Percentiles rank a stretch among this genome's conserved stretches.
phyloP scores from a whole-genome alignment of 495 filamentous ascomycete species.

The Cryomyces minteri region DNA sequence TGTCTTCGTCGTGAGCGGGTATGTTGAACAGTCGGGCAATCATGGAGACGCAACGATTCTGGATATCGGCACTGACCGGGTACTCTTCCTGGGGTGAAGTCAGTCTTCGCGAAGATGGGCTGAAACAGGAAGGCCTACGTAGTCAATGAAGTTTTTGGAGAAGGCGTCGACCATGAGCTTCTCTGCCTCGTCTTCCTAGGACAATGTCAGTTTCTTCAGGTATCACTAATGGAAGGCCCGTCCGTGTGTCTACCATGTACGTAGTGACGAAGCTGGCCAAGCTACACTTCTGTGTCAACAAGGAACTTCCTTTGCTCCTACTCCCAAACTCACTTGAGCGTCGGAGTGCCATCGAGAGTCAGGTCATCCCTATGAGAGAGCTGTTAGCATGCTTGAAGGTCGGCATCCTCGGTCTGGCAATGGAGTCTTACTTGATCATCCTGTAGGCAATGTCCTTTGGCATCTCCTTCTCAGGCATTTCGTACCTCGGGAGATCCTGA shows the following conservation, averaged over 20 bases:
- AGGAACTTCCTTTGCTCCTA: too few species aligned
- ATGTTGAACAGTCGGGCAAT: conserved; percentile 76
- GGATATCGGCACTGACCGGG: conserved; percentile 73
- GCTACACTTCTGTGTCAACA: not conserved
- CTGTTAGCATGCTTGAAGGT: not conserved
- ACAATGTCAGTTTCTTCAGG: conserved; percentile 15
- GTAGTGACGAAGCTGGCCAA: conserved; percentile 72
- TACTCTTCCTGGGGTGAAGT: conserved; percentile 32
- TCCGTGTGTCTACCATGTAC: conserved; percentile 31
- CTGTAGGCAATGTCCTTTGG: conserved; percentile 78
- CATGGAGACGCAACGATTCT: conserved; percentile 86
- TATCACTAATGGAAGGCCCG: not conserved
- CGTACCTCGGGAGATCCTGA: conserved; percentile 54
- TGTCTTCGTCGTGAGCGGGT: conserved; percentile 28
- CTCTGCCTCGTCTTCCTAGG: conserved; percentile 62
- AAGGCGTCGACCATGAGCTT: conserved; percentile 78
- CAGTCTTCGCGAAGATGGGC: too few species aligned
- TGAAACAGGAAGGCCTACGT: conserved; percentile 28
- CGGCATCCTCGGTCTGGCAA: not conserved
- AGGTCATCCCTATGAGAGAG: conserved; percentile 41
- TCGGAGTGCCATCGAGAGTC: conserved; percentile 74
- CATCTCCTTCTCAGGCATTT: conserved; percentile 86
- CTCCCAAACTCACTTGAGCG: conserved; percentile 34
- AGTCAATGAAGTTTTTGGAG: conserved; percentile 71
- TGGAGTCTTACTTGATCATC: conserved; percentile 50